Base-by-base conservation (phyloP, 2,329 filamentous ascomycete species). In the Aspergillus sojae region DNA sequence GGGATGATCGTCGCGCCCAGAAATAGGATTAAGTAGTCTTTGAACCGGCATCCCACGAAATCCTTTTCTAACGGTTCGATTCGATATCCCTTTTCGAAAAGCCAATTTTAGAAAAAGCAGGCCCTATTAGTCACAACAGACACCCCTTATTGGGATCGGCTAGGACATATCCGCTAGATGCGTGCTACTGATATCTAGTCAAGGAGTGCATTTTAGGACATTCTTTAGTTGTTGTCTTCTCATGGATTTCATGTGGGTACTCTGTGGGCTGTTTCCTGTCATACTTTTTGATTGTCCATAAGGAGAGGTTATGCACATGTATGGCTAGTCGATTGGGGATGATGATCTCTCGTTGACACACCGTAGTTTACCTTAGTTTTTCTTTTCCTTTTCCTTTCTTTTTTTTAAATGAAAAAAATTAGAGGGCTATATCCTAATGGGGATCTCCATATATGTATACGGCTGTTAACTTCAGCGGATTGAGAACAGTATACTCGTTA, bases 141-240 rank as follows among this genome's bases (percentile, higher is more conserved):
- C 39, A 41, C 34, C 19, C 16, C 46, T 55, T 62, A 58, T 62
- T 58, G 23, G n/a, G 46, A 62, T 58, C 46, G 46, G 21, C 55
- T 53, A 11, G 5, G 56, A 36, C 41, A 5, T 28, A 57, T 46
- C 39, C 46, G 39, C 55, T 30, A 26, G 26, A 14, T 28, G 46
- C 26, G 26, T 52, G 21, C 21, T 36, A 36, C 2, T 36, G 14
- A 6, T 36, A 36, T 36, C 14, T 16, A 36, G 34, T 36, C 34
- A 14, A 36, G 14, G 34, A 14, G 5, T 16, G 34, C 14, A 36
- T 6, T 36, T 36, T 48, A 16, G 11, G 11, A 3, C 21, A 28
- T 6, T 14, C 21, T 2, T 48, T 41, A 41, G 45, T 3, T 16
- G n/a, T 23, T 14, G 12, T 6, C 23, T 19, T 26, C 16, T 48